phyloP scores from a whole-genome alignment of 2,329 filamentous ascomycete genomes.

The Aspergillus ochraceoroseus region DNA sequence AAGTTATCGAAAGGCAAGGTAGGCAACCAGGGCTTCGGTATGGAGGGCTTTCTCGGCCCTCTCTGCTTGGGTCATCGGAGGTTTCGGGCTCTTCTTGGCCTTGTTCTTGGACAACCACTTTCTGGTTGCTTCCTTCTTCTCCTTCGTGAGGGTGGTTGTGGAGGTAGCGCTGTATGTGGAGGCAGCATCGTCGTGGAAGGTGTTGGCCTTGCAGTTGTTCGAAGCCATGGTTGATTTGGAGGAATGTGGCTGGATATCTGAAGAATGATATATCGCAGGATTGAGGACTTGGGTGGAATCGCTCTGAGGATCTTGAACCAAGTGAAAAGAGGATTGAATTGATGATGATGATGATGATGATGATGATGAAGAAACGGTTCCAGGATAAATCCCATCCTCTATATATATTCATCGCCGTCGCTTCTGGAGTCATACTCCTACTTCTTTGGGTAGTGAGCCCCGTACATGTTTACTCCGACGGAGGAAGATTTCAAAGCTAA shows the following conservation, averaged over 20 bases:
- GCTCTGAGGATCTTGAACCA: background rate
- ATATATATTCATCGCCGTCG: constrained; percentile 7
- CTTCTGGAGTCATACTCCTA: constrained; percentile 1
- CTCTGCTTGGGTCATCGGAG: background rate
- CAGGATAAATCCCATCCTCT: background rate
- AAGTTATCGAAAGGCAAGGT: constrained; percentile 5
- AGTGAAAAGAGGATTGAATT: background rate
- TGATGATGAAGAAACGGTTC: background rate
- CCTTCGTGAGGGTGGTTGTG: constrained; percentile 6
- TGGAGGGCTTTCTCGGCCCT: constrained; percentile 5
- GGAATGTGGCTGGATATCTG: background rate
- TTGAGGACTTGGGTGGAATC: background rate
- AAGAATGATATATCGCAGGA: constrained; percentile 1
- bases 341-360: constrained; percentile 1
- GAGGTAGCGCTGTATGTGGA: constrained; percentile 6
- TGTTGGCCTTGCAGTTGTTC: constrained; percentile 4
- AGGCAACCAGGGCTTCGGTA: constrained; percentile 9
- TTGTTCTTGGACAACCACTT: constrained; percentile 8
- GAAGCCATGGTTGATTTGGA: constrained; percentile 7
- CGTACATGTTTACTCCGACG: constrained; percentile 5
- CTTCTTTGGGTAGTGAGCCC: background rate
- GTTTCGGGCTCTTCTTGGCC: background rate
- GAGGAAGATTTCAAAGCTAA: constrained; percentile 1
- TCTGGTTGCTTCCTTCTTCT: constrained; percentile 8
- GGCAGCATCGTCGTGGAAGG: constrained; percentile 9